phyloP scores from a whole-genome alignment of 805 yeast species.

The Babjeviella inositovora region DNA sequence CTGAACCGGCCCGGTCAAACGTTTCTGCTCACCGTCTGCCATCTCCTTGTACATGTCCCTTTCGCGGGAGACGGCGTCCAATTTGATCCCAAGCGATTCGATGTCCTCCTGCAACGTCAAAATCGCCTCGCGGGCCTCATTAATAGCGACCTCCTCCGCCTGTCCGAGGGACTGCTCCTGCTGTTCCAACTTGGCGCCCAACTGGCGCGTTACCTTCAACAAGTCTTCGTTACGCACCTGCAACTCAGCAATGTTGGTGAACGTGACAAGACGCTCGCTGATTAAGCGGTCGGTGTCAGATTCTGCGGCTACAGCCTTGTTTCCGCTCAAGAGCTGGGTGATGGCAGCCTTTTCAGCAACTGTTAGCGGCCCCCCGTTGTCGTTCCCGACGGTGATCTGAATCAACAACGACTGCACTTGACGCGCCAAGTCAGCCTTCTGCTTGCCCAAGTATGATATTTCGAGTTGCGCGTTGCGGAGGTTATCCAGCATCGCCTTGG shows the following conservation, averaged over 20 bases:
- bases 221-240: conserved; percentile 65
- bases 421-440: conserved; percentile 59
- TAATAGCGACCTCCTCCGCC: conserved; percentile 29
- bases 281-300: conserved; percentile 63
- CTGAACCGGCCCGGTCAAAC: conserved; percentile 2
- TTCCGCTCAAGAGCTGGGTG: conserved; percentile 28
- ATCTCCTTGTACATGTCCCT: conserved; percentile 45
- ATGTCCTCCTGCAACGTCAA: conserved; percentile 44
- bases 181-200: conserved; percentile 57
- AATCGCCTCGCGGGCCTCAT: conserved; percentile 59
- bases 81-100: conserved; percentile 27
- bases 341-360: conserved; percentile 50
- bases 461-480: conserved; percentile 17
- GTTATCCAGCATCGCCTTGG: conserved; percentile 8
- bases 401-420: conserved; percentile 68
- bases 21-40: conserved; percentile 6
- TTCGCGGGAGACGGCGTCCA: conserved; percentile 42
- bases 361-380: conserved; percentile 44
- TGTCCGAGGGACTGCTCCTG: conserved; percentile 26
- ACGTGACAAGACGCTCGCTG: conserved; percentile 57
- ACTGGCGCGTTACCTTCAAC: conserved; percentile 46
- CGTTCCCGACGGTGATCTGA: conserved; percentile 42
- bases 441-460: conserved; percentile 28
- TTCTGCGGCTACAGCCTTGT: conserved; percentile 16
- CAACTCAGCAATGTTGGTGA: conserved; percentile 49